Evolutionary conservation across 345 rosid species (phyloP), one percentile per base, ranked within the genome.

Genomic region (Cardamine chenopodiifolia): DNA sequence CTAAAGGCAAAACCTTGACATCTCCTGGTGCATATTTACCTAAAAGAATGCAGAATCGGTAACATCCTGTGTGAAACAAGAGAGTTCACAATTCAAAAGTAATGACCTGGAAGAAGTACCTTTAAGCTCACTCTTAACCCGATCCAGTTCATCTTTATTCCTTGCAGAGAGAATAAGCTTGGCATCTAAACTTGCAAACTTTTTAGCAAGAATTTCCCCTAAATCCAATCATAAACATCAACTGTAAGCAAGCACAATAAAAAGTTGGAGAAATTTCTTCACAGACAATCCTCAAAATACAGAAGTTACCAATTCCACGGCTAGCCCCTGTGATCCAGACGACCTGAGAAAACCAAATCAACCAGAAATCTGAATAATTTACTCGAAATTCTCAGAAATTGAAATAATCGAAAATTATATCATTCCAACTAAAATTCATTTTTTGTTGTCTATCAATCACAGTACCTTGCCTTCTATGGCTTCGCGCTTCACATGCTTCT

Each of bases 301-400:
- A 7, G 7, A 2, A 14, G 11, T 28, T 84, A 90, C 98, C 98
- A 25, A 94, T 94, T 60, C 98, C 98, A 26, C 98, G 92, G 76
- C 98, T 91, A 29, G 97, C 96, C 12, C 98, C 97, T 53, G 98
- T 94, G 54, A 94, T 88, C 98, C 98, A 94, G 22, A 91, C 80
- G 20, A 94, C 97, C 98, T 89, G 23, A 23, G 15, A 22, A 68
- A 78, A 42, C 48, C 17, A 42, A 42, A 42, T 15, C 8, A 22
- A 62, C 66, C 62, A 48, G 4, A 65, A 55, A 40, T 13, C 20
- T 57, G 22, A 39, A 28, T 60, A 25, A 14, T 42, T 14, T 42
- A 6, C 18, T 42, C 17, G 3, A 14, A 53, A 54, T 31, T 20
- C 26, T 40, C 23, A 40, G 3, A 20, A 64, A 54, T 0, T 45